Evolutionary conservation across 2,329 filamentous ascomycete species (phyloP), one percentile per base, ranked within the genome.

Genomic region (Sarocladium strictum): DNA sequence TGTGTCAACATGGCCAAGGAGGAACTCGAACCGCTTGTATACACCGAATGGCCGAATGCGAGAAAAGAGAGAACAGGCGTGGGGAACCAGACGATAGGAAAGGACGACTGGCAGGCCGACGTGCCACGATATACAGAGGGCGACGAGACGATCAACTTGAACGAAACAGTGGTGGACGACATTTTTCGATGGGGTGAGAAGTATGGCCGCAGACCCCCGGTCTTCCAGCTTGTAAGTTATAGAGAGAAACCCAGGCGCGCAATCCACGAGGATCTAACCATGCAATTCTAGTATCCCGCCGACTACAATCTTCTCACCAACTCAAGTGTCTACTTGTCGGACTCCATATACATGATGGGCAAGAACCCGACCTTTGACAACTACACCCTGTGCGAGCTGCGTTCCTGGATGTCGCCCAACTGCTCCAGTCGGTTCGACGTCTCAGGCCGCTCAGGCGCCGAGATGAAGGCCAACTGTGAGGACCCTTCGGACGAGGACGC

Each of bases 241-340:
- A n/a, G n/a, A n/a, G n/a, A n/a, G n/a, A n/a, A n/a, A n/a, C n/a
- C n/a, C n/a, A n/a, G n/a, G n/a, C n/a, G n/a, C n/a, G n/a, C n/a
- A n/a, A n/a, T n/a, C n/a, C n/a, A n/a, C n/a, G n/a, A n/a, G n/a
- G n/a, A n/a, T n/a, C n/a, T n/a, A n/a, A n/a, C n/a, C n/a, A n/a
- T n/a, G n/a, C n/a, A n/a, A n/a, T 2, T 7, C 5, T 27, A 80
- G 76, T 78, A 68, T 24, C 89, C 89, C 0, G 65, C 70, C 1
- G 68, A 78, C 5, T 87, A 78, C 68, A 92, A 93, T 64, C 87
- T 87, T 0, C 67, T 90, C 5, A 69, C 78, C 40, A 87, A 88
- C 61, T 70, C 70, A 2, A 76, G 76, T 2, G 1, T 70, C 63
- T 3, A 71, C 63, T 43, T 29, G 0, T 59, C 62, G 4, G 76